Evolutionary conservation across 2,329 filamentous ascomycete species (phyloP), one percentile per base, ranked within the genome.

Genomic region (Xylaria polymorpha): DNA sequence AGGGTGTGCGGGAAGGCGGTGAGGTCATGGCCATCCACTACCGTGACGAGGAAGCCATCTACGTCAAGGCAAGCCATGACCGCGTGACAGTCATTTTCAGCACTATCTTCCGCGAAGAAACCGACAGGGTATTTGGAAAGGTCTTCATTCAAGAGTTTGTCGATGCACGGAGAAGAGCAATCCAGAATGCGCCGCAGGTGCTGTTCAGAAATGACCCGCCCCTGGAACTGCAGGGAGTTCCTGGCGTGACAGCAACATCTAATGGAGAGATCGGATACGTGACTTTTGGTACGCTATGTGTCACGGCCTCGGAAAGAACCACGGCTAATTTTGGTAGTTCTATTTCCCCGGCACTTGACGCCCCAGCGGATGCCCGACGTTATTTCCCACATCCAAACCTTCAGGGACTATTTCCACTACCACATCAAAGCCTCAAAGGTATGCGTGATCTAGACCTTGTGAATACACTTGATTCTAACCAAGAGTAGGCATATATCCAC

Each of bases 381-480:
- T 80, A 99, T 99, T 75, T 98, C 94, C 60, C 97, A 99, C 81
- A 98, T 99, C 77, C 97, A 99, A 83, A 99, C 96, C 15, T 99
- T 99, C 92, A 93, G 96, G 74, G 96, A 99, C 80, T 99, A 99
- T 83, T 99, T 99, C 87, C 96, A 99, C 82, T 99, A 99, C 82
- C 96, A 99, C 83, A 99, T 99, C 84, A 99, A 99, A 84, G 97
- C 96, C 37, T 98, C 94, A 71, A 99, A 99, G 86, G 89, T 90
- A 80, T 22, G 39, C 61, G 72, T 48, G 15, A 20, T 37, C 14
- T 8, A 51, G 10, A 58, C 32, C 1, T 39, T 1, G 2, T 50
- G 20, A 20, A 41, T 10, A 44, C 66, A 53, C 41, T 48, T 14
- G 15, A 43, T 65, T 46, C 66, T 72, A 57, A 73, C 60, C 56